Conservation (phyloP, 2,329 filamentous ascomycete genomes). For the Tolypocladium nubicola region DNA sequence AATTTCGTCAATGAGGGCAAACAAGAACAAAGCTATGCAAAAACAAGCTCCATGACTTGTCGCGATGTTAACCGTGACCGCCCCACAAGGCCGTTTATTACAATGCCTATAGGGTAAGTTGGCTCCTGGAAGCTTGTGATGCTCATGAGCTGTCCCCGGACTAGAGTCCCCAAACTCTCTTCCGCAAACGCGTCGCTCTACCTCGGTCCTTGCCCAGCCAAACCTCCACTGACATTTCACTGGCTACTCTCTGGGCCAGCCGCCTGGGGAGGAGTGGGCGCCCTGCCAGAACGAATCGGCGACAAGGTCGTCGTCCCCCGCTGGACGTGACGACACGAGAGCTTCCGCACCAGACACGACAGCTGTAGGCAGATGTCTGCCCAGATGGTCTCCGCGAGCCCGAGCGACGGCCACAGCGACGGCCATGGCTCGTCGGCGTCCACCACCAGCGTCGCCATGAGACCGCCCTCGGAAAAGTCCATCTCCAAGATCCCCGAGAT, state of each 20-base stretch:
- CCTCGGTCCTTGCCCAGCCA: neutral
- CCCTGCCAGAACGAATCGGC: no score
- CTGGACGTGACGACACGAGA: neutral
- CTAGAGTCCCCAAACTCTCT: neutral
- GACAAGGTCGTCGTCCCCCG: neutral
- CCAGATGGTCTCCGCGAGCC: slow-evolving; percentile 16
- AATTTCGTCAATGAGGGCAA: no score
- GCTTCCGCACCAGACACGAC: neutral
- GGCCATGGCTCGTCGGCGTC: slow-evolving; percentile 12
- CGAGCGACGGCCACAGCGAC: slow-evolving; percentile 15
- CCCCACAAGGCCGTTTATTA: neutral
- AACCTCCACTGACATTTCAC: neutral
- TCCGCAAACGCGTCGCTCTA: neutral
- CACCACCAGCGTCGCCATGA: slow-evolving; percentile 3
- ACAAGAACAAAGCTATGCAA: no score
- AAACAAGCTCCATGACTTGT: no score
- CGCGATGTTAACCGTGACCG: no score
- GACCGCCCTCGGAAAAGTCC: slow-evolving; percentile 16
- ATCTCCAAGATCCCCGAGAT: slow-evolving; percentile 42
- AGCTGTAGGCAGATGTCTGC: neutral
- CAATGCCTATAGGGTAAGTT: neutral
- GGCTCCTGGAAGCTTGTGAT: neutral
- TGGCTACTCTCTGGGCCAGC: neutral
- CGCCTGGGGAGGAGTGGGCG: neutral
- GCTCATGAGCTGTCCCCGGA: neutral